Percentiles rank a stretch among this genome's conserved stretches.
These are phyloP conservation scores for Ascochyta clinopodiicola DNA, from an alignment of 2,329 filamentous ascomycete genomes.

Conservation along the genomic window DNA sequence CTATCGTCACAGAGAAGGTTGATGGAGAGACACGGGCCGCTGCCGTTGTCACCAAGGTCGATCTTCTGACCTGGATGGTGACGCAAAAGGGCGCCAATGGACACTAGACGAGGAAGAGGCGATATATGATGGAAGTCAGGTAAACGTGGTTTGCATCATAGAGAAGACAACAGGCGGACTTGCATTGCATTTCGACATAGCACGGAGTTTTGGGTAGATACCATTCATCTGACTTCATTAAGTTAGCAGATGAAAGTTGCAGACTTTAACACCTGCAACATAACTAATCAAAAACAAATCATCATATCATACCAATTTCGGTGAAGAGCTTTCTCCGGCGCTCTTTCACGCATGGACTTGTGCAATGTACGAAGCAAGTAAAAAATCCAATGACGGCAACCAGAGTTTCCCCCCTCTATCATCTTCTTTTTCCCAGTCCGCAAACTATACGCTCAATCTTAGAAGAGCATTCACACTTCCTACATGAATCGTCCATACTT, in stretches of 20 bases:
- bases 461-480: too few species aligned
- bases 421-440: too few species aligned
- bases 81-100: constrained; percentile 25
- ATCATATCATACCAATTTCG: not conserved
- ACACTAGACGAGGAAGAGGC: constrained; percentile 1
- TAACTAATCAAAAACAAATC: not conserved
- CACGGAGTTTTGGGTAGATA: constrained; percentile 18
- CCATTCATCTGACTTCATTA: constrained; percentile 23
- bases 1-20: constrained; percentile 83
- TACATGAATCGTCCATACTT: too few species aligned
- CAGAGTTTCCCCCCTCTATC: too few species aligned
- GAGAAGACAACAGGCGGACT: not conserved
- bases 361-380: too few species aligned
- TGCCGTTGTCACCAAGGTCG: constrained; percentile 95
- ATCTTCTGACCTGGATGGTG: constrained; percentile 90
- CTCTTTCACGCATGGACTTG: not conserved
- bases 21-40: constrained; percentile 73
- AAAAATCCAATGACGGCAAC: too few species aligned
- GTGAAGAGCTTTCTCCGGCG: not conserved
- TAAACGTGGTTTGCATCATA: not conserved
- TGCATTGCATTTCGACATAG: constrained; percentile 15
- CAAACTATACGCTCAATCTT: too few species aligned
- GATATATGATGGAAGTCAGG: not conserved
- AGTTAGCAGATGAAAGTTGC: constrained; percentile 21
- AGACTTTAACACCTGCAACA: constrained; percentile 21